These are phyloP conservation scores for Pleurostoma richardsiae DNA, from an alignment of 2,329 filamentous ascomycete species.

Conservation along the genomic window DNA sequence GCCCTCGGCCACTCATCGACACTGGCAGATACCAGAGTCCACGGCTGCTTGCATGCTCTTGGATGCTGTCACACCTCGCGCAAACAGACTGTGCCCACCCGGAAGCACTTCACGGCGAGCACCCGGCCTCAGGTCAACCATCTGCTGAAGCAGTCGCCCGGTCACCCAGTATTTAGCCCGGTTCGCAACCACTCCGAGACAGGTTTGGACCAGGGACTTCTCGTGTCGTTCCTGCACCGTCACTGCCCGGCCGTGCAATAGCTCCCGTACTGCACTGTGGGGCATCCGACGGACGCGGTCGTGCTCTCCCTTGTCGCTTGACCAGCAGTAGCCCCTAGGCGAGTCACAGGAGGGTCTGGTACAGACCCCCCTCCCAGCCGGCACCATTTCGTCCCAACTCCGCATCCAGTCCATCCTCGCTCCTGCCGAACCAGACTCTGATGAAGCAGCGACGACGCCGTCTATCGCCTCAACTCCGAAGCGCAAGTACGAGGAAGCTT, in stretches of 20 bases:
- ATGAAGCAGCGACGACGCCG: conserved; percentile 26
- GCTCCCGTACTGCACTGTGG: neutral
- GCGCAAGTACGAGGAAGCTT: conserved; percentile 28
- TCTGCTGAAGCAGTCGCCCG: neutral
- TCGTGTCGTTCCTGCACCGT: conserved; percentile 2
- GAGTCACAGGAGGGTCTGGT: conserved; percentile 22
- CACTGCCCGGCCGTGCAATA: conserved; percentile 3
- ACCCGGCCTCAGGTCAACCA: neutral
- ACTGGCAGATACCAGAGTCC: conserved; percentile 12
- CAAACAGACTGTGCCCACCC: conserved; percentile 7
- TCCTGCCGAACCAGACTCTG: conserved; percentile 31
- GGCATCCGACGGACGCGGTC: conserved; percentile 1
- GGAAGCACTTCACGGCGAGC: conserved; percentile 4
- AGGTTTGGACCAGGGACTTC: conserved; percentile 1
- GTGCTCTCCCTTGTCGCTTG: conserved; percentile 8
- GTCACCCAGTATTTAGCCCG: conserved; percentile 2
- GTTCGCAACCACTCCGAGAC: conserved; percentile 2
- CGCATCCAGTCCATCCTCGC: conserved; percentile 48
- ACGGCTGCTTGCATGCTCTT: conserved; percentile 19
- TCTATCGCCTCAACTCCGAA: conserved; percentile 25
- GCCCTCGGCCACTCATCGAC: conserved; percentile 17
- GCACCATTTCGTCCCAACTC: conserved; percentile 45
- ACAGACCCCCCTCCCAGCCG: conserved; percentile 32
- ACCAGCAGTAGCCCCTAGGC: too few relatives aligned
- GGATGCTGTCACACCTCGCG: conserved; percentile 18